Conservation (phyloP, 306 rosid genomes). For the Citrullus amarus region DNA sequence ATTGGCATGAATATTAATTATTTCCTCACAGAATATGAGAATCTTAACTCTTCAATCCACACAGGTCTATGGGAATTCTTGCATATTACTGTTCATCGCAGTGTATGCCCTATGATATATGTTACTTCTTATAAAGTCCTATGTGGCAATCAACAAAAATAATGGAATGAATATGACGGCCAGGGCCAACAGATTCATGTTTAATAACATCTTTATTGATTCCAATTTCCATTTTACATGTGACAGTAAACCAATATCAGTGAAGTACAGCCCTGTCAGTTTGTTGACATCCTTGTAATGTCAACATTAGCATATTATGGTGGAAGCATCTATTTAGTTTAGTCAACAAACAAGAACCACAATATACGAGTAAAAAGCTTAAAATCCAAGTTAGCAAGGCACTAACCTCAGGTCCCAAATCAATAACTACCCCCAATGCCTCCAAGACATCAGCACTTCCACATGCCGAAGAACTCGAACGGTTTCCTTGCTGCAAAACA, state of each 20-base stretch:
- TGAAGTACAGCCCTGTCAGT: neutral
- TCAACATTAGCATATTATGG: neutral
- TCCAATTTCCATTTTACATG: neutral
- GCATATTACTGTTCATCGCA: neutral
- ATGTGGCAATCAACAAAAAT: neutral
- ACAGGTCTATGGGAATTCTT: neutral
- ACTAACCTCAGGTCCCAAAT: conserved; percentile 70
- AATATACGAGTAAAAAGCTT: neutral
- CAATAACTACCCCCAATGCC: conserved; percentile 57
- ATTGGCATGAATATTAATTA: neutral
- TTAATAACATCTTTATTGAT: neutral
- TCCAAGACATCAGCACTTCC: conserved; percentile 97
- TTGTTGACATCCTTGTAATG: neutral
- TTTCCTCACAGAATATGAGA: neutral
- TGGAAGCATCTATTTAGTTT: neutral
- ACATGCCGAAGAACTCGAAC: conserved; percentile 90
- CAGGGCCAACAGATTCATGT: neutral
- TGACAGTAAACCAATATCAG: neutral
- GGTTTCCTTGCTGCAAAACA: conserved; percentile 75
- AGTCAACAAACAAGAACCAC: neutral
- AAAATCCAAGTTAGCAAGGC: neutral
- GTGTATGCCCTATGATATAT: neutral
- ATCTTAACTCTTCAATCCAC: neutral
- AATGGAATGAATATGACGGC: neutral
- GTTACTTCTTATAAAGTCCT: neutral